Evolutionary conservation across 2,329 filamentous ascomycete genomes (phyloP).

Genomic region (Fusarium mundagurra): DNA sequence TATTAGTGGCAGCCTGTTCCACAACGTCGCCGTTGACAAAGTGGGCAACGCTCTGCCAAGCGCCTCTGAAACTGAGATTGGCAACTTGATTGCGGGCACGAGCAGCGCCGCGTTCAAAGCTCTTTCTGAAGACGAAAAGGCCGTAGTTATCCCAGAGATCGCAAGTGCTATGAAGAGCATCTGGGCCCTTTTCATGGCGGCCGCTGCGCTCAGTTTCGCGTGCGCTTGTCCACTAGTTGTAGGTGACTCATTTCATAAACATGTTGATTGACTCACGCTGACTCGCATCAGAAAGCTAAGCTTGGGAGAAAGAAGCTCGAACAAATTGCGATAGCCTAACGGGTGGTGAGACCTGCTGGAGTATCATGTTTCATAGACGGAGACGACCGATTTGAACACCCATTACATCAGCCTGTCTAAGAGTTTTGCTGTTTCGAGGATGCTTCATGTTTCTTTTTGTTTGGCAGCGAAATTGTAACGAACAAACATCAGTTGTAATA

Average conservation of each 20-base stretch:
- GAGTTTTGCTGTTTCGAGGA: too few relatives aligned
- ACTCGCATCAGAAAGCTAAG: background rate
- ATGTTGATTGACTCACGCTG: rapidly evolving
- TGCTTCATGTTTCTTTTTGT: background rate
- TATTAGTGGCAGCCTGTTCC: background rate
- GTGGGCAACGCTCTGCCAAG: background rate
- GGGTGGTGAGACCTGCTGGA: background rate
- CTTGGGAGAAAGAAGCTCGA: background rate
- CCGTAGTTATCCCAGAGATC: background rate
- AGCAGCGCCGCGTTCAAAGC: background rate
- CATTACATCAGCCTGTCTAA: background rate
- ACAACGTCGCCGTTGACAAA: background rate
- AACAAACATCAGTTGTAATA: background rate
- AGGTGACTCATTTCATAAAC: background rate
- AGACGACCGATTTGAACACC: background rate
- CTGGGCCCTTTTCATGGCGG: background rate
- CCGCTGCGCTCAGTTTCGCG: background rate
- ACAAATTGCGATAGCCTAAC: background rate
- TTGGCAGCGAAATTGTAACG: background rate
- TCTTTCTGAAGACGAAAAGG: background rate
- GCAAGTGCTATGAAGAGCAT: background rate
- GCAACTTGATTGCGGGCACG: background rate
- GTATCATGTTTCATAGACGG: background rate
- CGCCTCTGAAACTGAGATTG: background rate
- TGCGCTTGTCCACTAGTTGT: background rate